A percentile compares a stretch with the other conserved stretches of the same genome.
These are phyloP conservation scores for Plasmodium gallinaceum DNA, from an alignment of 169 alveolate genomes.

Conservation along the genomic window DNA sequence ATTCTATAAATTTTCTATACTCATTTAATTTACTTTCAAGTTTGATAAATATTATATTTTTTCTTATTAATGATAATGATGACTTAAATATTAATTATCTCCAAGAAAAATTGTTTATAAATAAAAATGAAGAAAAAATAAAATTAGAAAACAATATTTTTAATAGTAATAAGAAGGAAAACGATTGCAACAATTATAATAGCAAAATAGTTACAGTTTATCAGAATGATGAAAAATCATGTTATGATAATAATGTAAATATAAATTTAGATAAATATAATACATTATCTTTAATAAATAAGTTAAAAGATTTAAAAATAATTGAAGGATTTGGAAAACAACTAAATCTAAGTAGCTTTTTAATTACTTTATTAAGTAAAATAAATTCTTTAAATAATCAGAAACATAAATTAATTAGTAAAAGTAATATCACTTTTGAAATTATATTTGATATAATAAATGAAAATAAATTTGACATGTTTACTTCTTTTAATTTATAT, in stretches of 20 bases:
- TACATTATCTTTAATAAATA: neutral
- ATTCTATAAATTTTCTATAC: neutral
- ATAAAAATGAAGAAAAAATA: neutral
- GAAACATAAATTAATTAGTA: neutral
- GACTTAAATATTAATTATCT: too few relatives aligned
- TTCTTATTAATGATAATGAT: neutral
- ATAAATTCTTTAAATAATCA: neutral
- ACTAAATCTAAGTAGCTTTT: constrained; percentile 3
- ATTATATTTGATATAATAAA: neutral
- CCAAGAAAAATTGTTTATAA: neutral
- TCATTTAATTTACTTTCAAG: neutral
- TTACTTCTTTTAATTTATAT: neutral
- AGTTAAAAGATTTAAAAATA: constrained; percentile 16
- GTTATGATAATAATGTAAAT: too few relatives aligned
- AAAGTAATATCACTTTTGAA: neutral
- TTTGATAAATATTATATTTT: neutral
- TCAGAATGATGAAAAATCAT: too few relatives aligned
- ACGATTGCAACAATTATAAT: too few relatives aligned
- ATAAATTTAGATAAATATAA: too few relatives aligned
- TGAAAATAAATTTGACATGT: neutral
- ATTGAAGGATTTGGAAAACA: neutral
- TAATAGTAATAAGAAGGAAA: too few relatives aligned
- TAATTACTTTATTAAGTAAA: constrained; percentile 1
- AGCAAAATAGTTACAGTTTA: too few relatives aligned
- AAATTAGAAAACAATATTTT: too few relatives aligned